A percentile compares a stretch with the other conserved stretches of the same genome.
phyloP scores from a whole-genome alignment of 768 basidiomycete species.

The Podaxis sp. region DNA sequence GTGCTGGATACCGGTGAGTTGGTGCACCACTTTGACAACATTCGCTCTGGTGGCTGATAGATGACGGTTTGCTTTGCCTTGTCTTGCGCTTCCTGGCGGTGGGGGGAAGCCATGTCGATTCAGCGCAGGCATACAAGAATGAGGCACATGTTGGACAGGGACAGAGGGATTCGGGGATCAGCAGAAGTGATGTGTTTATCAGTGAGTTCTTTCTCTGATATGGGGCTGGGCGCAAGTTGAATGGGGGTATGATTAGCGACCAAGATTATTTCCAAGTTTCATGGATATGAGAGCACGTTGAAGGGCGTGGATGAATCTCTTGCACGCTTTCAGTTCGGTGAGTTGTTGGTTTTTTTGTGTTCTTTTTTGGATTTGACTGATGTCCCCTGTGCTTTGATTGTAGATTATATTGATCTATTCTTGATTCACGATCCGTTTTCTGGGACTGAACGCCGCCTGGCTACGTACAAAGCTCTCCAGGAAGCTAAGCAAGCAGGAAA shows the following conservation, averaged over 20 bases:
- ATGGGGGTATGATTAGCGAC: slow-evolving; percentile 46
- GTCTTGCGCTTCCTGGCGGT: background rate
- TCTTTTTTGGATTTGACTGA: background rate
- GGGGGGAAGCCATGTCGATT: slow-evolving; percentile 62
- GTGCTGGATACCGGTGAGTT: slow-evolving; percentile 54
- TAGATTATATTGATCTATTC: slow-evolving; percentile 42
- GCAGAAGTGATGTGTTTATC: slow-evolving; percentile 65
- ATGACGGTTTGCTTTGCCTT: background rate
- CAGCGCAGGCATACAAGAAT: slow-evolving; percentile 69
- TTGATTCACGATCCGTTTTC: slow-evolving; percentile 75
- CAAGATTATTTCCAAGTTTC: slow-evolving; percentile 56
- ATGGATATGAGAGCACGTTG: slow-evolving; percentile 63
- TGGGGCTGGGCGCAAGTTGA: slow-evolving; percentile 8
- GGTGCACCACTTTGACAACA: background rate
- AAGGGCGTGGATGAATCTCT: slow-evolving; percentile 64
- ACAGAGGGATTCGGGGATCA: slow-evolving; percentile 53
- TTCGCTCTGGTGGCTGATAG: too few species aligned
- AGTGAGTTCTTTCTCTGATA: slow-evolving; percentile 41
- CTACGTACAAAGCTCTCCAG: slow-evolving; percentile 68
- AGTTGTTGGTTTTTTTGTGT: slow-evolving; percentile 17
- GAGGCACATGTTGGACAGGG: slow-evolving; percentile 64
- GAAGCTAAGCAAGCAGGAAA: slow-evolving; percentile 65
- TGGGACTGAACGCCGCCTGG: slow-evolving; percentile 64
- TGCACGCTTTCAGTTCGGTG: slow-evolving; percentile 57
- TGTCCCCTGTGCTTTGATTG: background rate